phyloP scores from a whole-genome alignment of 306 rosid species.

The Sindora glabra region DNA sequence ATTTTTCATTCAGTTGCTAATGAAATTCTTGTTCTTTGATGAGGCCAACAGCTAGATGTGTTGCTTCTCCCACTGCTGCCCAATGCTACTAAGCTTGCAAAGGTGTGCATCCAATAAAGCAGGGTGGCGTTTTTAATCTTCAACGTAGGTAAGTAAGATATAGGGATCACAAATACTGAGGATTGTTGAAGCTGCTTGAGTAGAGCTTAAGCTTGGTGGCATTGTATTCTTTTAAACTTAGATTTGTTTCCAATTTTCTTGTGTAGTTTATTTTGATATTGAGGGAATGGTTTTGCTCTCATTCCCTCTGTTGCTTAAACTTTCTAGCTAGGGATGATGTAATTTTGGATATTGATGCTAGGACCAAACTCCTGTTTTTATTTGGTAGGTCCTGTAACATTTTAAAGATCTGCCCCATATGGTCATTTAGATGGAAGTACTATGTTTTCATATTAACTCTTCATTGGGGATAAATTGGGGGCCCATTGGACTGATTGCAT shows the following conservation, averaged over 20 bases:
- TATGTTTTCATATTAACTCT: background rate
- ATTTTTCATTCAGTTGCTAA: background rate
- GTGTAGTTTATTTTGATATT: constrained; percentile 14
- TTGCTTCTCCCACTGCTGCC: constrained; percentile 38
- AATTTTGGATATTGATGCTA: constrained; percentile 25
- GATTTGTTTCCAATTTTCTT: constrained; percentile 33
- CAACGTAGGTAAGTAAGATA: constrained; percentile 10
- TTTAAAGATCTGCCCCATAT: background rate
- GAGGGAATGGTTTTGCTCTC: constrained; percentile 75
- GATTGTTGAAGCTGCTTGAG: constrained; percentile 37
- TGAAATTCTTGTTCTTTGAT: constrained; percentile 2
- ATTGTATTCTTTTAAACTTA: constrained; percentile 35
- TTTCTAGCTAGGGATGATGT: constrained; percentile 38
- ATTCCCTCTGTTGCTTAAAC: constrained; percentile 36
- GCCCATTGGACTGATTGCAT: background rate
- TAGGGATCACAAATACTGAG: constrained; percentile 49
- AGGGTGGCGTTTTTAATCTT: constrained; percentile 15
- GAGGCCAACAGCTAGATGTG: constrained; percentile 97
- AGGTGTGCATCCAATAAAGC: constrained; percentile 2
- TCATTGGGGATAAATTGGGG: constrained; percentile 9
- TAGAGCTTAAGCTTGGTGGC: constrained; percentile 26
- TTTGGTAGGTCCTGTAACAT: constrained; percentile 45
- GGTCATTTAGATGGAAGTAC: no score
- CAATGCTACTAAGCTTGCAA: constrained; percentile 18
- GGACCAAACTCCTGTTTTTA: constrained; percentile 34